Evolutionary conservation across 805 yeast species (phyloP), one percentile per base, ranked within the genome.

Genomic region (Ogataea parapolymorpha): DNA sequence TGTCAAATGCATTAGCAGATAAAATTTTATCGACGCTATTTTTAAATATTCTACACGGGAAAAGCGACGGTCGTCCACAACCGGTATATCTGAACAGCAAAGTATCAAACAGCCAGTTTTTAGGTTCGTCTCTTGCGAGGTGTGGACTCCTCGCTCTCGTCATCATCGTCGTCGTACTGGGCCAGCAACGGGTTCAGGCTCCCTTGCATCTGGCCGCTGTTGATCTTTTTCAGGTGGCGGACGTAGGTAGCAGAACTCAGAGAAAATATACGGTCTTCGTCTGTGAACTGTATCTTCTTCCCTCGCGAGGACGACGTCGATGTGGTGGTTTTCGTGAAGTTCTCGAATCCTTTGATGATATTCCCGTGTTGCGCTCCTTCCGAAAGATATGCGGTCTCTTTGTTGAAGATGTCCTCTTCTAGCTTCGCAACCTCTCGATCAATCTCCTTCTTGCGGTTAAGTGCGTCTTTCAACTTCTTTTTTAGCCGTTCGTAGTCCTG

Each of bases 321-420:
- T 1, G 54, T 45, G 3, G 45, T 45, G 25, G 42, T 42, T 50
- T 83, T 85, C 35, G 82, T 71, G 55, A 85, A 84, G 52, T 79
- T 83, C 35, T 90, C 96, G 54, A 89, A 90, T 1, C 98, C 98
- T 48, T 84, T 83, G n/a, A 88, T 84, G 20, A 91, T 82, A 60
- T 87, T 90, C 0, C 96, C 90, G 41, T 76, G 76, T 22, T 71
- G 62, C 22, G 67, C 62, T 43, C 87, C 78, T 38, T 84, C 89
- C 22, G 82, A 77, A 34, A 90, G 75, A 58, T 90, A 90, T 11
- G 77, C 75, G 8, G 83, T 79, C 57, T 90, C 98, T 49, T 79
- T 78, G 35, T 79, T 82, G 64, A 79, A 89, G 5, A 90, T 81
- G 38, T 77, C 76, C 48, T 88, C 96, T 55, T 90, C 96, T 5